Base-by-base conservation (phyloP, 306 rosid species). In the Erythrophleum fordii region DNA sequence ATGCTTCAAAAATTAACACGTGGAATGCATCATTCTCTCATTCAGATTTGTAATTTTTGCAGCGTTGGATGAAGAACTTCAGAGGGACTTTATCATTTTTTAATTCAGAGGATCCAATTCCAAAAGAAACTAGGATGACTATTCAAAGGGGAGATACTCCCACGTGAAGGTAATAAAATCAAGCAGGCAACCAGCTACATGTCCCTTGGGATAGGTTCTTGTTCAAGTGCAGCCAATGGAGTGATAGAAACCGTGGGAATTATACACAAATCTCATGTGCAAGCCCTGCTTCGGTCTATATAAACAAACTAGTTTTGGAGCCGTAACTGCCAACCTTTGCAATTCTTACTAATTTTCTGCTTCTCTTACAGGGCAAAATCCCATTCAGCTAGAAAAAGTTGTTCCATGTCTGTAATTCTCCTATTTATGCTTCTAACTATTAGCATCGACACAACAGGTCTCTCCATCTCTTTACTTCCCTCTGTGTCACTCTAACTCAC, bases 401-500 rank as follows among this genome's bases (percentile, higher is more conserved):
- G 65, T 76, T 26, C 67, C 25, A 34, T 25, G 45, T 80, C 76
- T 69, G n/a, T n/a, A 16, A 14, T 71, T 55, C 80, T 87, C 8
- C 51, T 78, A 0, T 62, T 81, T 6, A 79, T 48, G 74, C 51
- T 87, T 55, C 77, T 81, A 23, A 41, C 74, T 37, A 29, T 73
- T 22, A 25, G 45, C 65, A 7, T 65, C 3, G 41, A 3, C 73
- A 74, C 26, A 55, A 55, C 87, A 77, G 86, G 90, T 87, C 16
- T 49, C 20, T 80, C 28, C 68, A 20, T 48, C 55, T 51, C 46
- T 48, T 29, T 2, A 28, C 10, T 26, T 46, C 17, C 14, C 37
- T 51, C 37, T 55, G 2, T 39, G 11, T 39, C 34, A 37, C 37
- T 53, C 17, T 34, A 16, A 13, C 12, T 5, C 18, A 23, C 37